These are phyloP conservation scores for Chytriomyces sp. DNA, from an alignment of 192 early-diverging fungal species.

Conservation along the genomic window DNA sequence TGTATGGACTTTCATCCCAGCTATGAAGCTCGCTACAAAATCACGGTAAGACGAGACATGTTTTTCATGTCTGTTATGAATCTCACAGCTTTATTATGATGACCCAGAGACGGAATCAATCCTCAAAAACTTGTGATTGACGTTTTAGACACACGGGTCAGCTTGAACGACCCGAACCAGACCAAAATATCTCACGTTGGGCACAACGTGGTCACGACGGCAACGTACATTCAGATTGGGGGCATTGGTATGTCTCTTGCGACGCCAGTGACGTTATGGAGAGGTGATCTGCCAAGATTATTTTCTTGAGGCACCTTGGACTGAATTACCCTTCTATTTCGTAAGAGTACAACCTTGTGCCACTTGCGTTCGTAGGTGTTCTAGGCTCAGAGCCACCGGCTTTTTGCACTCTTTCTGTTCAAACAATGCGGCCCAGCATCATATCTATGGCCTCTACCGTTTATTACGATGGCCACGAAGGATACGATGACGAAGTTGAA, in stretches of 20 bases:
- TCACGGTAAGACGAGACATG: background rate
- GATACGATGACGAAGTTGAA: slow-evolving; percentile 32
- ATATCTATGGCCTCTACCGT: slow-evolving; percentile 41
- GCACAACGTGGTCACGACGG: background rate
- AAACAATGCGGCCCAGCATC: background rate
- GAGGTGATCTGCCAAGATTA: background rate
- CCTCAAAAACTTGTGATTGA: background rate
- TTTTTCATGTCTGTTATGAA: background rate
- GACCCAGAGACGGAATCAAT: background rate
- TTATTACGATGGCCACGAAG: slow-evolving; percentile 41
- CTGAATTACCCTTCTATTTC: background rate
- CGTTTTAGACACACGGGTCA: background rate
- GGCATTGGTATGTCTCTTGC: slow-evolving; percentile 2
- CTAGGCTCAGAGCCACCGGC: background rate
- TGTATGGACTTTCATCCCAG: too few species aligned
- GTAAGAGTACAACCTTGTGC: background rate
- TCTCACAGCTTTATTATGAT: background rate
- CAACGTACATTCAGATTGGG: background rate
- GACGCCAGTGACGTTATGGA: background rate
- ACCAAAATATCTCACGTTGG: background rate
- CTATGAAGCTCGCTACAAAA: background rate
- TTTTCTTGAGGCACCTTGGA: background rate
- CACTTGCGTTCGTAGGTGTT: background rate
- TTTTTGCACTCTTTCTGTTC: background rate
- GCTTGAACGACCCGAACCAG: background rate